Percentiles rank a stretch among this genome's conserved stretches.
Conservation (phyloP, 1,284 basidiomycete genomes). For the Phlebopus sp. region DNA sequence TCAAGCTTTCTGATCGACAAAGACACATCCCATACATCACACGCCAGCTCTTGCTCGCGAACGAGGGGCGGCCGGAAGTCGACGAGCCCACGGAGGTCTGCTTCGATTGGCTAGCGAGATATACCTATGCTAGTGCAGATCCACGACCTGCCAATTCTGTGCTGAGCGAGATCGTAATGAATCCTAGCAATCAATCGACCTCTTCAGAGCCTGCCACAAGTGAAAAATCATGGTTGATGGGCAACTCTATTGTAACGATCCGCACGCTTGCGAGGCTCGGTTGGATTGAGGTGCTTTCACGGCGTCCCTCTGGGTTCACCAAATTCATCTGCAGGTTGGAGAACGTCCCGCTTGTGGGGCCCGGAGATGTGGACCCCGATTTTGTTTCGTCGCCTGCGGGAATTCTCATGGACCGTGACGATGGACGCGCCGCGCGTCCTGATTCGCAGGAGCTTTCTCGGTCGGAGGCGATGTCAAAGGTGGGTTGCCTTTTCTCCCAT, state of each 20-base stretch:
- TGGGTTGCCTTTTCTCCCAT: conserved; percentile 13
- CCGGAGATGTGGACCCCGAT: conserved; percentile 82
- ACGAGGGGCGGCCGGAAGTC: conserved; percentile 71
- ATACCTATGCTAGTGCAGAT: conserved; percentile 93
- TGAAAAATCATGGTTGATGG: conserved; percentile 86
- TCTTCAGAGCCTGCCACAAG: conserved; percentile 40
- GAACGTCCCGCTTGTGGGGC: conserved; percentile 81
- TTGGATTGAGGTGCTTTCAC: conserved; percentile 87
- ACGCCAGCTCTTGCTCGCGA: conserved; percentile 84
- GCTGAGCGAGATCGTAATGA: conserved; percentile 72
- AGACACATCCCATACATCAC: conserved; percentile 87
- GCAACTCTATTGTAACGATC: conserved; percentile 85
- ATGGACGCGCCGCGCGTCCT: conserved; percentile 31
- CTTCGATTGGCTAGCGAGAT: conserved; percentile 96
- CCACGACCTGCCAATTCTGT: conserved; percentile 84
- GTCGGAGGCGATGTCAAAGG: conserved; percentile 2
- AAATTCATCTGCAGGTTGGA: conserved; percentile 88
- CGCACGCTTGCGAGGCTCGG: conserved; percentile 72
- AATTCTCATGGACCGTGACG: conserved; percentile 69
- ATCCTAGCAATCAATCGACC: conserved; percentile 36
- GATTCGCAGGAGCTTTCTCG: conserved; percentile 11
- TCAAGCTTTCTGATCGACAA: conserved; percentile 83
- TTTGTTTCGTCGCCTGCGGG: conserved; percentile 67
- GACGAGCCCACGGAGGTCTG: conserved; percentile 95
- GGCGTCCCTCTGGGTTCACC: conserved; percentile 88